A percentile compares a stretch with the other conserved stretches of the same genome.
These are phyloP conservation scores for Hamigera avellanea DNA, from an alignment of 495 filamentous ascomycete species.

Conservation along the genomic window DNA sequence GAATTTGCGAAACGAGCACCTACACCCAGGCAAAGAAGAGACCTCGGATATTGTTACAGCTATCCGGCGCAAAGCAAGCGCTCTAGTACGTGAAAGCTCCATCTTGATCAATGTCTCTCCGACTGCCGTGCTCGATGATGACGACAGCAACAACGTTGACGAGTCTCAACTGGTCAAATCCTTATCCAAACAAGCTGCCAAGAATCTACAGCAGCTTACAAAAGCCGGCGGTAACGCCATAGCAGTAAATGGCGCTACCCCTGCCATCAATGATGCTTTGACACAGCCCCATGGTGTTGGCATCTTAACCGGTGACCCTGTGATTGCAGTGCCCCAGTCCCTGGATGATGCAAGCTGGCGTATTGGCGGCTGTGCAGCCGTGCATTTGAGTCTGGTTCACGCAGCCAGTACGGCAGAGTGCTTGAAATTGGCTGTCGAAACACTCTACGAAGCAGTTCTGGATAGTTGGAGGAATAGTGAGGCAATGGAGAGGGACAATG, in stretches of 20 bases:
- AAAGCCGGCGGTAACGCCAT: constrained; percentile 64
- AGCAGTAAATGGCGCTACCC: constrained; percentile 78
- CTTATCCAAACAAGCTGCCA: constrained; percentile 62
- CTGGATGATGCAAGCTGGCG: constrained; percentile 92
- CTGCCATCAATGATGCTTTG: constrained; percentile 82
- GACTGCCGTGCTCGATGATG: constrained; percentile 62
- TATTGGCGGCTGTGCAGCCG: constrained; percentile 73
- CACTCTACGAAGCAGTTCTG: constrained; percentile 71
- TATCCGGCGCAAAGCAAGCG: constrained; percentile 70
- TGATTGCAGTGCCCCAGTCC: constrained; percentile 64
- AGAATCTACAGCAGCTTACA: constrained; percentile 59
- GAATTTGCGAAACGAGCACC: constrained; percentile 80
- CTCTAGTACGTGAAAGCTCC: constrained; percentile 66
- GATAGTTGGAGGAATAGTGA: constrained; percentile 96
- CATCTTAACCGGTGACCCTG: constrained; percentile 73
- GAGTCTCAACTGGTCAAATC: constrained; percentile 65
- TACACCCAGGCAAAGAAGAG: constrained; percentile 86
- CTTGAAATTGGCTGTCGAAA: constrained; percentile 65
- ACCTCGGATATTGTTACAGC: constrained; percentile 83
- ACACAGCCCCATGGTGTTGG: constrained; percentile 65
- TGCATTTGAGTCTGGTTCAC: constrained; percentile 75
- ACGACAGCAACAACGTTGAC: constrained; percentile 54
- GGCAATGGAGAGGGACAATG: constrained; percentile 93
- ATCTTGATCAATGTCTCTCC: constrained; percentile 82
- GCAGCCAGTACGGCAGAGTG: constrained; percentile 54